Evolutionary conservation across 352 stramenopile species (phyloP).

Genomic region (Aphanomyces astaci): DNA sequence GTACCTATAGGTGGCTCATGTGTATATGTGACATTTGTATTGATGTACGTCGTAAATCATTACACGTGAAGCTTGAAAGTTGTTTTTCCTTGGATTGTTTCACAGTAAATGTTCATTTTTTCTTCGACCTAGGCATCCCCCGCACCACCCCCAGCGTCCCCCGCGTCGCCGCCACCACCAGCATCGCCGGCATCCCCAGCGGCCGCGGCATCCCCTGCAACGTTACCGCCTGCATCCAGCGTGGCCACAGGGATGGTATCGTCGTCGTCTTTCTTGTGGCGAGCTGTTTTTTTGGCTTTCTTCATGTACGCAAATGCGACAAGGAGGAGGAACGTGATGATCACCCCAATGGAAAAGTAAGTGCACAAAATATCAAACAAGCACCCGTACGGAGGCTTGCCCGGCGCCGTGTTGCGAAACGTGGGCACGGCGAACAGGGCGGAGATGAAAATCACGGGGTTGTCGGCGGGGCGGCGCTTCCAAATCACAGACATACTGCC

Average conservation of each 20-base stretch:
- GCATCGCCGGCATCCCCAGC: not conserved
- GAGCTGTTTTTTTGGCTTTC: not conserved
- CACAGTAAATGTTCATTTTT: not conserved
- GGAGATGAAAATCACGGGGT: constrained; percentile 15
- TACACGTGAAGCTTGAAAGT: too few species aligned
- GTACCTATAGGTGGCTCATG: too few species aligned
- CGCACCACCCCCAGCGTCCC: not conserved
- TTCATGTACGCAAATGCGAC: constrained; percentile 21
- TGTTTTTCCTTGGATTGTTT: too few species aligned
- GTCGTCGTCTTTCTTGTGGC: not conserved
- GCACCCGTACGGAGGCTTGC: constrained; percentile 17
- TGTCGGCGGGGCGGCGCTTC: constrained; percentile 7
- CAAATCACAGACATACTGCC: constrained; percentile 23
- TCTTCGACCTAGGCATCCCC: not conserved
- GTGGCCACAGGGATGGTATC: constrained; percentile 6
- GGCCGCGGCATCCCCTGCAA: not conserved
- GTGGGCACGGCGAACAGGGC: constrained; percentile 19
- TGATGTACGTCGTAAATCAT: too few species aligned
- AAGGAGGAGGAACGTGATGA: constrained; percentile 17
- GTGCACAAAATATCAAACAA: constrained; percentile 17
- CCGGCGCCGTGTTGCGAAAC: constrained; percentile 16
- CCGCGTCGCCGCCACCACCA: too few species aligned
- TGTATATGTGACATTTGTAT: too few species aligned
- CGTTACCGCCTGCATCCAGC: not conserved
- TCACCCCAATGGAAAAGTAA: constrained; percentile 18